Evolutionary conservation across 495 filamentous ascomycete species (phyloP).

Genomic region (Evernia prunastri): DNA sequence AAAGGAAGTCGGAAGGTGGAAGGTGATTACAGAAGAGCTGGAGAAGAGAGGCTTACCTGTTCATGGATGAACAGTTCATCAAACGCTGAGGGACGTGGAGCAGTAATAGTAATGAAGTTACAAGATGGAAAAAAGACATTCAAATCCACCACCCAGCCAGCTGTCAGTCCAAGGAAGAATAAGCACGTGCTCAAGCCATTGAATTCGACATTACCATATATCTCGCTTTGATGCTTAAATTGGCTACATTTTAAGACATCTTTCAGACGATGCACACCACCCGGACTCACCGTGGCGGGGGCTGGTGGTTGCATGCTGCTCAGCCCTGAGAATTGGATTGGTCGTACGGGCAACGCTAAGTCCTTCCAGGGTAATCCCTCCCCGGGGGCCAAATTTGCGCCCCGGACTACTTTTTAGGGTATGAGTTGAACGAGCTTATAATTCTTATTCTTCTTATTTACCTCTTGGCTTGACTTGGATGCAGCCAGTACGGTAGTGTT

Average conservation of each 20-base stretch:
- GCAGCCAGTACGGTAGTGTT: neutral
- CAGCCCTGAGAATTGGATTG: neutral
- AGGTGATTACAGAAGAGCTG: conserved; percentile 72
- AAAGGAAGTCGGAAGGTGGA: conserved; percentile 72
- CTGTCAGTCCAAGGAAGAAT: neutral
- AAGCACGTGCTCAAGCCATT: neutral
- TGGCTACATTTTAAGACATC: neutral
- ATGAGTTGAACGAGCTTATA: too few relatives aligned
- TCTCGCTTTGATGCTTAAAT: neutral
- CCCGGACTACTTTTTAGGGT: neutral
- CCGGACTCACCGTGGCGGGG: neutral
- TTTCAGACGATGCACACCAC: neutral
- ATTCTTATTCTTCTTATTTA: too few relatives aligned
- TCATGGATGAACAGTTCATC: neutral
- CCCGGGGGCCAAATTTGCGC: neutral
- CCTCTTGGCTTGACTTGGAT: neutral
- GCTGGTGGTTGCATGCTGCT: neutral
- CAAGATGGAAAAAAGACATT: too few relatives aligned
- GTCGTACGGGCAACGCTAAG: neutral
- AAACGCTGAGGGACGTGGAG: neutral
- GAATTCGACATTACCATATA: neutral
- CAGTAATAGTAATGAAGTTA: neutral
- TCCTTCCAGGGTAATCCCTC: neutral
- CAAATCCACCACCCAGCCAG: neutral
- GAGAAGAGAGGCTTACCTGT: conserved; percentile 48